Evolutionary conservation across 441 rosid genomes (phyloP).

Genomic region (Adansonia rubrostipa): DNA sequence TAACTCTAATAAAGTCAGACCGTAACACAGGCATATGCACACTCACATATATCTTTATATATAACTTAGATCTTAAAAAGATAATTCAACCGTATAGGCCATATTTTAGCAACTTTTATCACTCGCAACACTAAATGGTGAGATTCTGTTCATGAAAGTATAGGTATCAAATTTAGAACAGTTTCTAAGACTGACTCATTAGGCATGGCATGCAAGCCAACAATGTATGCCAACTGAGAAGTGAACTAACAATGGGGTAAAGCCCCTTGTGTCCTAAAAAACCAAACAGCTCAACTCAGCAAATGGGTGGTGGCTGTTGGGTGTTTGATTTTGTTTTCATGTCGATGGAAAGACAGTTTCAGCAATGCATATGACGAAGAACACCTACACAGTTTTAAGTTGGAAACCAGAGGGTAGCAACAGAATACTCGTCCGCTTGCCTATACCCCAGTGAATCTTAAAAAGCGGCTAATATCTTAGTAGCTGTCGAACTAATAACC

Average conservation of each 20-base stretch:
- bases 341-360: not conserved
- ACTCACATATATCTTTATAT: too few relatives aligned
- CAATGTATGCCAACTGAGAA: not conserved
- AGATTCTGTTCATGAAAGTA: not conserved
- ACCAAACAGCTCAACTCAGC: too few relatives aligned
- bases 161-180: not conserved
- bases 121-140: not conserved
- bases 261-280: too few relatives aligned
- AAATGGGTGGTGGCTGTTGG: too few relatives aligned
- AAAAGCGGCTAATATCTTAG: constrained; percentile 1
- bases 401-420: not conserved
- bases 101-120: not conserved
- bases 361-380: not conserved
- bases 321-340: not conserved
- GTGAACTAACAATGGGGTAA: too few relatives aligned
- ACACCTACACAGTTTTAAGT: not conserved
- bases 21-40: too few relatives aligned
- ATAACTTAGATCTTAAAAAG: too few relatives aligned
- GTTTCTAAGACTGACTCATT: too few relatives aligned
- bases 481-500: not conserved
- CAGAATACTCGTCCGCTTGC: too few relatives aligned
- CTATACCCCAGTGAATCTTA: not conserved
- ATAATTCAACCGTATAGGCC: too few relatives aligned
- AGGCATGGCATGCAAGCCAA: too few relatives aligned
- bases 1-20: too few relatives aligned